A percentile compares a stretch with the other conserved stretches of the same genome.
Conservation (phyloP, 177 flowering plant species). For the Telopea speciosissima region DNA sequence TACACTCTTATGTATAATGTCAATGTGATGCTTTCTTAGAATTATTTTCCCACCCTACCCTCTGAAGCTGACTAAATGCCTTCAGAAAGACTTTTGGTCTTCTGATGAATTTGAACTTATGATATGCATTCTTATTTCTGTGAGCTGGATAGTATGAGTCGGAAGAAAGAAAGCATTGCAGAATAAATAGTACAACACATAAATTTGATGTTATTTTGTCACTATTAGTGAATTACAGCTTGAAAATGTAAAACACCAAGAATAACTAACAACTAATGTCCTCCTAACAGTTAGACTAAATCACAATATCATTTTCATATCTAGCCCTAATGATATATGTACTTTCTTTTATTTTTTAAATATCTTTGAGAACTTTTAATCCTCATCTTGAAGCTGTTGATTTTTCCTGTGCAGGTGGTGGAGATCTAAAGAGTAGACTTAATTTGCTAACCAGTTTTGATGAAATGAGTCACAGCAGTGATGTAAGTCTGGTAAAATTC, state of each 20-base stretch:
- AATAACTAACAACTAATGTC: background rate
- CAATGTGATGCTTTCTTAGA: background rate
- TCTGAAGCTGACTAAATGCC: background rate
- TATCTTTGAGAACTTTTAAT: no score
- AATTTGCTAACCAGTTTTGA: conserved; percentile 17
- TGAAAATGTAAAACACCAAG: background rate
- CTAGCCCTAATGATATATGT: no score
- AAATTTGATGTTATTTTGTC: no score
- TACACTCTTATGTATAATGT: no score
- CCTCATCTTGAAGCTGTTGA: background rate
- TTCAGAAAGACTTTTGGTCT: background rate
- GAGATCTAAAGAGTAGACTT: conserved; percentile 17
- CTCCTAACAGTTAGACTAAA: background rate
- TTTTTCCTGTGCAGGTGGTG: conserved; percentile 23
- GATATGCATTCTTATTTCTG: background rate
- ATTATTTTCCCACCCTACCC: background rate
- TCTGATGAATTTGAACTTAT: background rate
- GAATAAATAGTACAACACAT: background rate
- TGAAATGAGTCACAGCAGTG: conserved; percentile 11
- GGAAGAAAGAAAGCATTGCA: no score
- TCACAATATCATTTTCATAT: no score
- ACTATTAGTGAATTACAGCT: background rate
- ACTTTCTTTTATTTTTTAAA: no score
- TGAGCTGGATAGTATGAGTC: no score
- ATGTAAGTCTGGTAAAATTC: conserved; percentile 17